A percentile compares a stretch with the other conserved stretches of the same genome.
These are phyloP conservation scores for Santalum album DNA, from an alignment of 164 flowering plant species.

Conservation along the genomic window DNA sequence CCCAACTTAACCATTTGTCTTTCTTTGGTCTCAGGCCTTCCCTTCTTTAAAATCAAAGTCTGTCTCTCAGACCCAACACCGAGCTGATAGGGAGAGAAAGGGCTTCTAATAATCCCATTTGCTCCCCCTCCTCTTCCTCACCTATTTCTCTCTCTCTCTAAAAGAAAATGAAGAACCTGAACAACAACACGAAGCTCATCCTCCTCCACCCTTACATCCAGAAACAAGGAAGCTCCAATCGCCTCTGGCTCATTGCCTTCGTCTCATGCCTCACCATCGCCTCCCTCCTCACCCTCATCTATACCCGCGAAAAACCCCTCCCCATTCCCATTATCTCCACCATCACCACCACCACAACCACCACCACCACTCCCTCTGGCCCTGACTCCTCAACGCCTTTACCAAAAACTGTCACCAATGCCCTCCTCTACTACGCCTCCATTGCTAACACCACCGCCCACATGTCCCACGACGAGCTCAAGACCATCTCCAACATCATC, in stretches of 20 bases:
- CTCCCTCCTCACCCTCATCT: slow-evolving; percentile 47
- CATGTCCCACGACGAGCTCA: slow-evolving; percentile 33
- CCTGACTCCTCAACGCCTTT: neutral
- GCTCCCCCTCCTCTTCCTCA: neutral
- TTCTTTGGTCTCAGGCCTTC: no score
- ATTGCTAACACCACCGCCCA: slow-evolving; percentile 28
- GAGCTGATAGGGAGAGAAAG: neutral
- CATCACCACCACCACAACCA: slow-evolving; percentile 4
- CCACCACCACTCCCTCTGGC: slow-evolving; percentile 1
- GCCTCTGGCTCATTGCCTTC: slow-evolving; percentile 51
- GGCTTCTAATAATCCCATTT: no score
- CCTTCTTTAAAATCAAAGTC: no score
- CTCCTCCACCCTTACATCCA: slow-evolving; percentile 71
- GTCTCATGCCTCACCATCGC: slow-evolving; percentile 48
- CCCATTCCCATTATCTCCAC: neutral
- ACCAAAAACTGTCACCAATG: slow-evolving; percentile 24
- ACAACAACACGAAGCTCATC: slow-evolving; percentile 49
- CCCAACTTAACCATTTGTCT: no score
- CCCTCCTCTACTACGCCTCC: slow-evolving; percentile 38
- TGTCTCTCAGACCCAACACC: neutral
- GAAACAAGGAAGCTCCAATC: slow-evolving; percentile 50
- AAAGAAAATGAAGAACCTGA: slow-evolving; percentile 11
- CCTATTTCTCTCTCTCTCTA: neutral
- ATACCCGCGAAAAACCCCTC: slow-evolving; percentile 33
- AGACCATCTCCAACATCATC: slow-evolving; percentile 28